phyloP scores from a whole-genome alignment of 1,284 basidiomycete species.

The Vanrija sp. region DNA sequence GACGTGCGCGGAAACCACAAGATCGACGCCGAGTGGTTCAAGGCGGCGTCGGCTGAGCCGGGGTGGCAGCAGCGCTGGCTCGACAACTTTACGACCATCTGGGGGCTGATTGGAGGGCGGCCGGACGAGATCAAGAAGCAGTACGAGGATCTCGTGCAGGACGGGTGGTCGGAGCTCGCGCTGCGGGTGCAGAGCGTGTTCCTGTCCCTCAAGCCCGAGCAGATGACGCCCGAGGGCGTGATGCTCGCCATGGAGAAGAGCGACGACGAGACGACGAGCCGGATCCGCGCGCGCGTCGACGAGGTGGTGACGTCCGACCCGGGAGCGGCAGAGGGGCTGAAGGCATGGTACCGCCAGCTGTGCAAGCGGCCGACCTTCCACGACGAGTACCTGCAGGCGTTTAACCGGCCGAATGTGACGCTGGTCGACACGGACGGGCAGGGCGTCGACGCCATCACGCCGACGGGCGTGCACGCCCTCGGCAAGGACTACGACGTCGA shows the following conservation, averaged over 20 bases:
- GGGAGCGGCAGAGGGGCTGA: neutral
- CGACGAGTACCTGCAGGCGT: neutral
- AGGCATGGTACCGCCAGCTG: neutral
- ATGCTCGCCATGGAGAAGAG: neutral
- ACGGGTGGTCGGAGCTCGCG: neutral
- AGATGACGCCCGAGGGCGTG: neutral
- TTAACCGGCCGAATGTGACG: neutral
- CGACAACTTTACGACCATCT: neutral
- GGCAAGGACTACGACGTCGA: neutral
- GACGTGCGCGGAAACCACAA: neutral
- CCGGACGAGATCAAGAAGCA: neutral
- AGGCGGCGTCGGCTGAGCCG: neutral
- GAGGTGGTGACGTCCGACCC: neutral
- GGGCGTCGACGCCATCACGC: neutral
- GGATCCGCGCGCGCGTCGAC: neutral
- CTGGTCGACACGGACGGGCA: neutral
- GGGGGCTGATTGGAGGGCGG: no score
- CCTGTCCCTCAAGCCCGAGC: neutral
- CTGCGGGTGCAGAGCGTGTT: neutral
- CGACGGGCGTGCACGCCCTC: neutral
- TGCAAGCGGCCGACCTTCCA: neutral
- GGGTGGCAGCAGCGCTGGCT: neutral
- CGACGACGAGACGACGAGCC: neutral
- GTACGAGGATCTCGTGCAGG: neutral
- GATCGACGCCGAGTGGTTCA: neutral